Evolutionary conservation across 2,329 filamentous ascomycete species (phyloP).

Genomic region (Didymella keratinophila): DNA sequence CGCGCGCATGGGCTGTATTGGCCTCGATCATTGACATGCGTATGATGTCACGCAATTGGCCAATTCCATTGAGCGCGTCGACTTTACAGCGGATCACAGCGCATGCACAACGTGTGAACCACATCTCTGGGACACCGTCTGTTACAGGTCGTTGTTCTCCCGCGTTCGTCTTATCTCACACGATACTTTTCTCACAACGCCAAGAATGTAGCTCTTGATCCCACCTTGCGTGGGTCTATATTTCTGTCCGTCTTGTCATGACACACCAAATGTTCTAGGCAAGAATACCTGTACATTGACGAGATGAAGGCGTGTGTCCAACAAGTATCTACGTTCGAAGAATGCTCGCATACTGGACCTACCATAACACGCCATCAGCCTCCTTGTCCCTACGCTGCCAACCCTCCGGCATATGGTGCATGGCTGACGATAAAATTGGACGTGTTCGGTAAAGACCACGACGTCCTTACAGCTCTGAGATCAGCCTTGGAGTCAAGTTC

Average conservation of each 20-base stretch:
- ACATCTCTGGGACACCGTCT: not conserved
- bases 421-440: not conserved
- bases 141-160: not conserved
- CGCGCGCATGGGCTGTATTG: not conserved
- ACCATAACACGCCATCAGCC: not conserved
- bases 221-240: not conserved
- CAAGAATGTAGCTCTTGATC: not conserved
- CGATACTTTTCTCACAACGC: not conserved
- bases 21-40: constrained; percentile 2
- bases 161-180: not conserved
- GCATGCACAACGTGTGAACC: not conserved
- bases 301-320: not conserved
- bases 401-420: too few relatives aligned
- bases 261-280: too few relatives aligned
- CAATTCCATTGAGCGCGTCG: not conserved
- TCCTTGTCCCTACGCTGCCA: not conserved
- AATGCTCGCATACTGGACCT: not conserved
- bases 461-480: not conserved
- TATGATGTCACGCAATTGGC: constrained; percentile 16
- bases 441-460: not conserved
- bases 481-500: not conserved
- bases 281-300: too few relatives aligned
- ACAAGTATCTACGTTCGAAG: not conserved
- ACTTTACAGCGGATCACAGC: not conserved
- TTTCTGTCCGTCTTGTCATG: not conserved